These are phyloP conservation scores for Micromonas pusilla DNA, from an alignment of 139 green algal genomes.

Conservation along the genomic window DNA sequence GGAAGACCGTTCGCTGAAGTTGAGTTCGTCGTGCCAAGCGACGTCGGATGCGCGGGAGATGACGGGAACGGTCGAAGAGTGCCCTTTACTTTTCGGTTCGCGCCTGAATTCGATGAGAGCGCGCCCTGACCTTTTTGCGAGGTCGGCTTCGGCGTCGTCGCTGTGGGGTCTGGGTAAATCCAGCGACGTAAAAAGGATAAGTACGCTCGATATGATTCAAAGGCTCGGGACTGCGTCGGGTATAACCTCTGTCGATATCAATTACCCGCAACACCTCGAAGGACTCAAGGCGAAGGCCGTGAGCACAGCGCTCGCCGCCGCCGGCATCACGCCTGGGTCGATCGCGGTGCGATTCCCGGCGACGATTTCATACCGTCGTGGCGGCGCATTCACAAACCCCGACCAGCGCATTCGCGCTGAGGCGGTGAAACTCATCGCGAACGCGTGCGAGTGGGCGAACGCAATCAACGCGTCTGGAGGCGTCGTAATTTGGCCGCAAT, in stretches of 20 bases:
- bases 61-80: too few species aligned
- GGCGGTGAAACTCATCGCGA: constrained; percentile 36
- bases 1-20: too few species aligned
- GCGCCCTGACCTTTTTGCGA: constrained; percentile 43
- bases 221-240: constrained; percentile 43
- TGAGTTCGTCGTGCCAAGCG: too few species aligned
- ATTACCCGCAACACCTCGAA: constrained; percentile 55
- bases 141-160: too few species aligned
- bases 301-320: constrained; percentile 17
- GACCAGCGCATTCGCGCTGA: constrained; percentile 17
- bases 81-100: constrained; percentile 41
- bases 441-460: constrained; percentile 43
- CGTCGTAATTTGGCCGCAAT: constrained; percentile 49
- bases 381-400: constrained; percentile 52
- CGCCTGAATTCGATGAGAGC: constrained; percentile 58
- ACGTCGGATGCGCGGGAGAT: too few species aligned
- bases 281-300: constrained; percentile 31
- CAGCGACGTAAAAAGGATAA: too few species aligned
- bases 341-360: constrained; percentile 52
- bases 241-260: constrained; percentile 49
- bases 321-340: constrained; percentile 37
- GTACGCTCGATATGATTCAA: constrained; percentile 43
- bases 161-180: neutral
- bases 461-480: constrained; percentile 39
- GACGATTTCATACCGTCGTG: constrained; percentile 21